A percentile compares a stretch with the other conserved stretches of the same genome.
phyloP scores from a whole-genome alignment of 78 protist species.

The slime mould (Dictyostelium discoideum) region DNA sequence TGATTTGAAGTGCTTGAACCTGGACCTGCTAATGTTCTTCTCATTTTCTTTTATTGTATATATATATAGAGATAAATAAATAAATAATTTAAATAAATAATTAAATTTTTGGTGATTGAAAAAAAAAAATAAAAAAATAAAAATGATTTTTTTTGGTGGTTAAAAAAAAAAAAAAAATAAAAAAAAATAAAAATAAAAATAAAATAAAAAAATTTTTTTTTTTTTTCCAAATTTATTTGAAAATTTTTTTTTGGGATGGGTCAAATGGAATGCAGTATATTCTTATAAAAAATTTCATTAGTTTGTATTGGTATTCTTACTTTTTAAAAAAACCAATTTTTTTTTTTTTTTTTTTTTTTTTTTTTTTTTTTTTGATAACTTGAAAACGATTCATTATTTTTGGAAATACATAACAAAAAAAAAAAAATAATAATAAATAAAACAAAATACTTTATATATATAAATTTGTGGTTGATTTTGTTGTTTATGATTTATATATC shows the following conservation, averaged over 20 bases:
- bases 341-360: no score
- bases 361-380: no score
- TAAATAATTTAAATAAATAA: neutral
- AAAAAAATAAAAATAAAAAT: neutral
- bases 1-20: conserved; percentile 54
- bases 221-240: neutral
- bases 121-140: neutral
- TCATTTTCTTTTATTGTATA: conserved; percentile 3
- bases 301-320: neutral
- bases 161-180: neutral
- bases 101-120: neutral
- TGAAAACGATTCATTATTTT: no score
- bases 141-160: neutral
- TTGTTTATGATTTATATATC: no score
- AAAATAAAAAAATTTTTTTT: neutral
- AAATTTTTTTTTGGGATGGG: neutral
- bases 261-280: neutral
- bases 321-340: no score
- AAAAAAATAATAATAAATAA: no score
- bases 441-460: no score
- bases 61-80: neutral
- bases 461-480: no score
- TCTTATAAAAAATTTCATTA: neutral
- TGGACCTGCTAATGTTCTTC: conserved; percentile 82
- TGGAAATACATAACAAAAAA: no score